phyloP scores from a whole-genome alignment of 345 rosid species.

The Bretschneidera sinensis region DNA sequence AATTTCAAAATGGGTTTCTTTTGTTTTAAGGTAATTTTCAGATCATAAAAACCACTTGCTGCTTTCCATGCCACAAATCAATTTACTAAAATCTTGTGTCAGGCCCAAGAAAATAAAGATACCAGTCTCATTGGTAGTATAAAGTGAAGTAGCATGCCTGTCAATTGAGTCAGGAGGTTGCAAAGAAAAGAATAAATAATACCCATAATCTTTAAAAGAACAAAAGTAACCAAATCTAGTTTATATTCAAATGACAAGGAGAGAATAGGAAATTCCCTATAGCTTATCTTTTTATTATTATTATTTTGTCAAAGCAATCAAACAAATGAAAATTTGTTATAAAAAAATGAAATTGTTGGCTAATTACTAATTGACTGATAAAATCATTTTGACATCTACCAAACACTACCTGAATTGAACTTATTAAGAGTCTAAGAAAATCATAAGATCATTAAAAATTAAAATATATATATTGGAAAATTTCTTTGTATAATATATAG shows the following conservation, averaged over 20 bases:
- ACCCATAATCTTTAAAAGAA: constrained; percentile 31
- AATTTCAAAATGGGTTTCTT: constrained; percentile 25
- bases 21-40: constrained; percentile 28
- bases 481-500: too few species aligned
- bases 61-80: constrained; percentile 50
- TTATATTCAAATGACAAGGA: constrained; percentile 21
- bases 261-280: constrained; percentile 21
- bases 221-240: constrained; percentile 15
- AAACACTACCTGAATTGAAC: too few species aligned
- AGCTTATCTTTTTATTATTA: neutral
- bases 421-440: too few species aligned
- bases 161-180: constrained; percentile 30
- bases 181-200: constrained; percentile 28
- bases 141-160: constrained; percentile 63
- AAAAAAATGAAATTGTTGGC: too few species aligned
- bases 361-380: too few species aligned
- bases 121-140: constrained; percentile 33
- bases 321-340: too few species aligned
- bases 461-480: too few species aligned
- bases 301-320: too few species aligned
- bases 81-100: constrained; percentile 48
- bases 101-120: constrained; percentile 30
- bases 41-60: constrained; percentile 31
- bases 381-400: too few species aligned
- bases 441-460: too few species aligned